Evolutionary conservation across 2,329 filamentous ascomycete species (phyloP), one percentile per base, ranked within the genome.

Genomic region (Dichotomopilus funicola): DNA sequence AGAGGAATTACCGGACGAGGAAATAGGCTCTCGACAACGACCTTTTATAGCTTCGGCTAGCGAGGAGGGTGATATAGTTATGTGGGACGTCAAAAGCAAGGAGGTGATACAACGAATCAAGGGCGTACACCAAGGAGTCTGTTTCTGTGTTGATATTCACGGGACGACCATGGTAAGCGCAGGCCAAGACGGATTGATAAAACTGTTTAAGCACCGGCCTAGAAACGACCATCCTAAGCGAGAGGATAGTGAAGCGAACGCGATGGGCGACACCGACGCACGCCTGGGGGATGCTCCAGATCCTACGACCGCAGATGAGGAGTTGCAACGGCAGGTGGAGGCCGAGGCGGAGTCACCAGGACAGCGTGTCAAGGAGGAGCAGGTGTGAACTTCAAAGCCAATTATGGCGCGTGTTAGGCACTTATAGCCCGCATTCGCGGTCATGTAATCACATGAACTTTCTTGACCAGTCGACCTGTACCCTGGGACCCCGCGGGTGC

Each of bases 21-120:
- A 47, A 19, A 42, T 62, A n/a, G 42, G 33, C 4, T 43, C 9
- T 12, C 38, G 62, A 57, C 70, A 59, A 45, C 63, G 65, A 27
- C 60, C 62, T 11, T 95, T 95, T 64, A 81, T 91, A 12, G 88
- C 85, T 0, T 88, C 87, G 37, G 90, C 91, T 0, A 95, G 89
- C 69, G 92, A 97, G 69, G 89, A 96, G 64, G 90, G 91, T 12
- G 81, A 83, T 47, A 80, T 96, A 9, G 76, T 95, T 12, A 79
- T 95, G 53, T 99, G 94, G 94, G 91, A 97, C 65, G 89, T 96
- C 11, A 85, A 82, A 58, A 89, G 78, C 66, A 99, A 97, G 71
- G 84, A 87, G 54, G 74, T 95, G 2, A 74, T 96, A 19, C 91
- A 96, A 75, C 75, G 78, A 11, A 72, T 85, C 7, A 66, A 68